phyloP scores from a whole-genome alignment of 768 basidiomycete species.

The Leucosporidium scottii region DNA sequence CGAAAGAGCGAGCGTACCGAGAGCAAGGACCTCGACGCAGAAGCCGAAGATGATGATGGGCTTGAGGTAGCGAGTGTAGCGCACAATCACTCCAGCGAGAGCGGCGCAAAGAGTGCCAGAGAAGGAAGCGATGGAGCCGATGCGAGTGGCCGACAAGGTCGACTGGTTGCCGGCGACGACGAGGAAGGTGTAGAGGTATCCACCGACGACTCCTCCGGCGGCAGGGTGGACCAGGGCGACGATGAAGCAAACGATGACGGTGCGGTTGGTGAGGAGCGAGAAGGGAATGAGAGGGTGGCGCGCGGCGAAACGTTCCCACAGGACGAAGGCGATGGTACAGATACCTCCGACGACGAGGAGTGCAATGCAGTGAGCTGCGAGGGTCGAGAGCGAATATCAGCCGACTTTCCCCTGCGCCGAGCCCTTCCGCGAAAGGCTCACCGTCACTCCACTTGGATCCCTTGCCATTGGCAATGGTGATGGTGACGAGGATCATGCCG shows the following conservation, averaged over 20 bases:
- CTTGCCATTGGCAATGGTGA: conserved; percentile 40
- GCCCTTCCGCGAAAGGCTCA: not conserved
- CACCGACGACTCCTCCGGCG: conserved; percentile 32
- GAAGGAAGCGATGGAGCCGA: conserved; percentile 17
- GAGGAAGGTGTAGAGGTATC: conserved; percentile 22
- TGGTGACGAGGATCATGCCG: conserved; percentile 40
- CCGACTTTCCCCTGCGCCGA: not conserved
- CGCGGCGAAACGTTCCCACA: conserved; percentile 40
- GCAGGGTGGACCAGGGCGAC: conserved; percentile 40
- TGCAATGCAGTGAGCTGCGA: conserved; percentile 38
- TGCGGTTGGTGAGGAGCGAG: conserved; percentile 38
- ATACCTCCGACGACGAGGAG: conserved; percentile 37
- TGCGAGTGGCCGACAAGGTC: conserved; percentile 18
- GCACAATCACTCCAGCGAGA: conserved; percentile 25
- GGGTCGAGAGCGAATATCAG: not conserved
- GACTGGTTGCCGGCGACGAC: conserved; percentile 22
- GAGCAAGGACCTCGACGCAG: conserved; percentile 17
- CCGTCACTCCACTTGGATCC: conserved; percentile 38
- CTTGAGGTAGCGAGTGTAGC: conserved; percentile 39
- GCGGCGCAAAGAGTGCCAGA: conserved; percentile 12
- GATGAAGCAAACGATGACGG: conserved; percentile 37
- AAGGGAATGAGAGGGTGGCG: conserved; percentile 41
- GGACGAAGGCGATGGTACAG: conserved; percentile 34
- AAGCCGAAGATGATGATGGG: conserved; percentile 41
- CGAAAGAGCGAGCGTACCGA: not conserved